phyloP scores from a whole-genome alignment of 23 red algal genomes.

The Chondrus crispus region DNA sequence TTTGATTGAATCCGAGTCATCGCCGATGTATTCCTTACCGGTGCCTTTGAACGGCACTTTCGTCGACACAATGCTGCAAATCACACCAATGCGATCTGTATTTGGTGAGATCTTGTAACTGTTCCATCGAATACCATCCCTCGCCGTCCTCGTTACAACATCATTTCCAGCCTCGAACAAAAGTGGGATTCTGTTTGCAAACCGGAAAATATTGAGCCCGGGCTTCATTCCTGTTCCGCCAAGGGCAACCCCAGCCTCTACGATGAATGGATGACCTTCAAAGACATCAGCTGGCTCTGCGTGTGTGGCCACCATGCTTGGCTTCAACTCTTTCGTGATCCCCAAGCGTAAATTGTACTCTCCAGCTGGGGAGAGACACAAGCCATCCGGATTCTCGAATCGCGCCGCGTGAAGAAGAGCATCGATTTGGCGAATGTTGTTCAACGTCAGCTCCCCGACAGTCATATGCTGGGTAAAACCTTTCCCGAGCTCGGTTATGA shows the following conservation, averaged over 20 bases:
- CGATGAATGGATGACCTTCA: conserved; percentile 94
- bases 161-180: conserved; percentile 94
- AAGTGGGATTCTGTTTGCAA: conserved; percentile 93
- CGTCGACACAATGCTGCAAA: conserved; percentile 87
- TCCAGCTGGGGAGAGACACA: conserved; percentile 80
- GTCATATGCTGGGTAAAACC: conserved; percentile 52
- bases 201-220: conserved; percentile 79
- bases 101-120: conserved; percentile 86
- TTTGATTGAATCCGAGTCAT: conserved; percentile 78
- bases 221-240: conserved; percentile 77
- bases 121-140: conserved; percentile 71
- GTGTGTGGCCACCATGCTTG: conserved; percentile 81
- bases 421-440: conserved; percentile 71
- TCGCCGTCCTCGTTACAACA: conserved; percentile 82
- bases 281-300: conserved; percentile 84
- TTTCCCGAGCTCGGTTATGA: conserved; percentile 65
- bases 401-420: conserved; percentile 67
- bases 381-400: conserved; percentile 67
- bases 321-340: conserved; percentile 81
- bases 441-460: conserved; percentile 57
- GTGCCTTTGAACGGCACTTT: conserved; percentile 93
- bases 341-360: conserved; percentile 96
- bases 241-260: conserved; percentile 80
- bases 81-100: conserved; percentile 80
- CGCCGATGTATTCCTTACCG: conserved; percentile 96